phyloP scores from a whole-genome alignment of 768 basidiomycete species.

The Boletus barrowsii region DNA sequence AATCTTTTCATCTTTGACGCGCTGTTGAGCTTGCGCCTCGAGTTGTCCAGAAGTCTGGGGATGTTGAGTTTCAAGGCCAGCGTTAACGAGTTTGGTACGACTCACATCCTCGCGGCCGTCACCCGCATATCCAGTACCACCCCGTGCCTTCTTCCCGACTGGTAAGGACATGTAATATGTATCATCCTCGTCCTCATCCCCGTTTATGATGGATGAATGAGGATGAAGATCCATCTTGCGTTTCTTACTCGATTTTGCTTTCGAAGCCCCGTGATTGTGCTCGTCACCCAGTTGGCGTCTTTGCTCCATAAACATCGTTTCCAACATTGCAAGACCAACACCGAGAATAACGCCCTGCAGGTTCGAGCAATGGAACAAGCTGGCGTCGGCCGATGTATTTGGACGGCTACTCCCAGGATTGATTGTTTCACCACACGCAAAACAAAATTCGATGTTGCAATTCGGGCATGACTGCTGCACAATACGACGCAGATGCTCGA shows the following conservation, averaged over 20 bases:
- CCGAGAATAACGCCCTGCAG: conserved; percentile 88
- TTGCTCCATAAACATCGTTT: conserved; percentile 65
- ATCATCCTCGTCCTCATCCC: conserved; percentile 56
- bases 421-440: conserved; percentile 72
- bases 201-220: conserved; percentile 21
- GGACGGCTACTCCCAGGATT: conserved; percentile 43
- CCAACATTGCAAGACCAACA: conserved; percentile 85
- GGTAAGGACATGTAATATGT: conserved; percentile 40
- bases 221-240: conserved; percentile 36
- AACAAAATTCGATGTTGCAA: conserved; percentile 62
- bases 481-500: conserved; percentile 54
- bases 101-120: conserved; percentile 81
- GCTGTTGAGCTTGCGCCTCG: conserved; percentile 73
- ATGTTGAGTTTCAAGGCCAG: conserved; percentile 5
- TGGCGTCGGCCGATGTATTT: conserved; percentile 47
- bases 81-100: conserved; percentile 6
- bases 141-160: conserved; percentile 64
- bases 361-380: conserved; percentile 85
- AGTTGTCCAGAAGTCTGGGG: conserved; percentile 73
- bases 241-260: conserved; percentile 38
- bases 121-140: conserved; percentile 88
- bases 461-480: conserved; percentile 60
- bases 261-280: conserved; percentile 20
- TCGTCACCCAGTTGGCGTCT: conserved; percentile 34
- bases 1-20: conserved; percentile 69